Evolutionary conservation across 78 protist species (phyloP), one percentile per base, ranked within the genome.

Genomic region (Tieghemostelium lacteum): DNA sequence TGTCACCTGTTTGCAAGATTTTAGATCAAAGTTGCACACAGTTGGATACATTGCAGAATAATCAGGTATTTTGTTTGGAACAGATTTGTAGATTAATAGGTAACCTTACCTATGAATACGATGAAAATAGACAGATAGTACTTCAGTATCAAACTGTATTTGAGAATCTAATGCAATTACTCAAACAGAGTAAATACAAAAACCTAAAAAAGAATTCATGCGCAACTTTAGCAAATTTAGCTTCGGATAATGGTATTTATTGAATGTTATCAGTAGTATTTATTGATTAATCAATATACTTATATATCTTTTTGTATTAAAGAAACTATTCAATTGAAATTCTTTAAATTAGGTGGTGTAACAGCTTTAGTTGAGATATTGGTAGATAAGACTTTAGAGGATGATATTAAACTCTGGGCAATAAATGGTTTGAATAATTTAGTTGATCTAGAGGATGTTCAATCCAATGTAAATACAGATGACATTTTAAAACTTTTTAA

Each of bases 11-110:
- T 78, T n/a, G 40, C 42, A 33, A 22, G 24, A 22, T 78, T 66
- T 20, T 24, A 66, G 14, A 31, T 17, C 16, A 17, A 67, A 37
- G 54, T 3, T 3, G 39, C 19, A 8, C n/a, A 33, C 39, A 49
- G 24, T 42, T 19, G 2, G 54, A 29, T 1, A 24, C 45, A 26
- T 2, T 12, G 2, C n/a, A 34, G 17, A 31, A 49, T 24, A 40
- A 37, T 42, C 22, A 40, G 10, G 39, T 28, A 0, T 26, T 36
- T 22, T 34, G 28, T 3, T 31, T 40, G 19, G 65, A 72, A 60
- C 49, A 45, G 78, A 70, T 70, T 29, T 66, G 80, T 60, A 66
- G 91, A 70, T 29, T 83, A 37, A 2, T 83, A 17, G 91, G 91
- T 42, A 83, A 83, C 69, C 62, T 83, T 12, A 69, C 80, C 7